phyloP scores from a whole-genome alignment of 2,329 filamentous ascomycete species.

The Nemania serpens region DNA sequence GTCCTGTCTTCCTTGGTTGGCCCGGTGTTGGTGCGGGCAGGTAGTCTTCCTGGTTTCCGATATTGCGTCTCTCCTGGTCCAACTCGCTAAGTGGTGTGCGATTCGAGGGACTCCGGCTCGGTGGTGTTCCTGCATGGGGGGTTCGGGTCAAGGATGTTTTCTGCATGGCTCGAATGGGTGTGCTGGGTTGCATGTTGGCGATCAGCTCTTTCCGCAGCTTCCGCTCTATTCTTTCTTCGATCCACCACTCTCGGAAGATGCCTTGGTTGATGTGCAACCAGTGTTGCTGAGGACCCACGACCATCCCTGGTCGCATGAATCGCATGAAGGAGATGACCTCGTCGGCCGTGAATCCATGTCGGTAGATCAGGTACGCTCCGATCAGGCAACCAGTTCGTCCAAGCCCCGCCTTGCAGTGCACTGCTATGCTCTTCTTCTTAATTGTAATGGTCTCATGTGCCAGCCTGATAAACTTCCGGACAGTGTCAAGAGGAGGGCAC shows the following conservation, averaged over 20 bases:
- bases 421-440: constrained; percentile 90
- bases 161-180: constrained; percentile 65
- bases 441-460: constrained; percentile 93
- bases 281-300: constrained; percentile 97
- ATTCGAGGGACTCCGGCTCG: constrained; percentile 74
- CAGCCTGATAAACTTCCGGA: constrained; percentile 91
- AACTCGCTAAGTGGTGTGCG: constrained; percentile 93
- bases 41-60: constrained; percentile 81
- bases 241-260: constrained; percentile 98
- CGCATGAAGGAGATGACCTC: constrained; percentile 98
- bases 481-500: constrained; percentile 85
- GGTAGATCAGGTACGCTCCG: constrained; percentile 96
- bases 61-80: constrained; percentile 74
- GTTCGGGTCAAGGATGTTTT: constrained; percentile 62
- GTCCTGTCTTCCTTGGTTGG: constrained; percentile 87
- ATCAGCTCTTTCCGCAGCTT: constrained; percentile 65
- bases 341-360: constrained; percentile 95
- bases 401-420: constrained; percentile 97
- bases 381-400: constrained; percentile 96
- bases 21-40: constrained; percentile 94
- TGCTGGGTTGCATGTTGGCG: constrained; percentile 57
- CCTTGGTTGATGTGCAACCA: constrained; percentile 98
- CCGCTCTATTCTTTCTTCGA: constrained; percentile 81
- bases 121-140: constrained; percentile 80
- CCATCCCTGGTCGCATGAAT: constrained; percentile 99